These are phyloP conservation scores for Agaricus subrufescens DNA, from an alignment of 768 basidiomycete genomes.

Conservation along the genomic window DNA sequence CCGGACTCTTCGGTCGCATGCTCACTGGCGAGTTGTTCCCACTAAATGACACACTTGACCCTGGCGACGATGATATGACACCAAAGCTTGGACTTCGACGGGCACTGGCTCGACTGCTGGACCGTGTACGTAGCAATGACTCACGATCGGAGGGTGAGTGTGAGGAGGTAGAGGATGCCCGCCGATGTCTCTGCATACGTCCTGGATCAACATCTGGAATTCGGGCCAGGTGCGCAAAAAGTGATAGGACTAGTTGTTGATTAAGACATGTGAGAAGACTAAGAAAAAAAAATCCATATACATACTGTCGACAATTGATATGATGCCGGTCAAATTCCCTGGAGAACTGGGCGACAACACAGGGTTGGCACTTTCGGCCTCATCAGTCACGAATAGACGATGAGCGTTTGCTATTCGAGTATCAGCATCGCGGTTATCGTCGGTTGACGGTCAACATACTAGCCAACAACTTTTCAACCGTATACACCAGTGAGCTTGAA, in stretches of 20 bases:
- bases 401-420: slow-evolving; percentile 64
- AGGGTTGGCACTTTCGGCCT: slow-evolving; percentile 50
- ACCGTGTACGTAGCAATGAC: slow-evolving; percentile 32
- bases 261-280: neutral
- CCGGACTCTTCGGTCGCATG: slow-evolving; percentile 3
- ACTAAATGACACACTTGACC: neutral
- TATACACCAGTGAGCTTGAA: slow-evolving; percentile 58
- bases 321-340: slow-evolving; percentile 64
- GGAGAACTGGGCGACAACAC: slow-evolving; percentile 34
- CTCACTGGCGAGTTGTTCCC: neutral
- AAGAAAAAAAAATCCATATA: slow-evolving; percentile 2
- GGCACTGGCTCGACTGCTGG: slow-evolving; percentile 34
- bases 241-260: slow-evolving; percentile 56
- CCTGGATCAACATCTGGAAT: slow-evolving; percentile 74
- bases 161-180: slow-evolving; percentile 71
- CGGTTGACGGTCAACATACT: slow-evolving; percentile 44
- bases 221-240: slow-evolving; percentile 73
- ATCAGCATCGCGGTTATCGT: neutral
- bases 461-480: slow-evolving; percentile 77
- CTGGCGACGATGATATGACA: slow-evolving; percentile 11
- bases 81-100: slow-evolving; percentile 27
- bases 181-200: slow-evolving; percentile 73
- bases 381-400: slow-evolving; percentile 72
- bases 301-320: slow-evolving; percentile 79
- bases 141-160: slow-evolving; percentile 41